A percentile compares a stretch with the other conserved stretches of the same genome.
Conservation (phyloP, 225 moss, liverwort and hornwort genomes). For the Sphagnum contortum region DNA sequence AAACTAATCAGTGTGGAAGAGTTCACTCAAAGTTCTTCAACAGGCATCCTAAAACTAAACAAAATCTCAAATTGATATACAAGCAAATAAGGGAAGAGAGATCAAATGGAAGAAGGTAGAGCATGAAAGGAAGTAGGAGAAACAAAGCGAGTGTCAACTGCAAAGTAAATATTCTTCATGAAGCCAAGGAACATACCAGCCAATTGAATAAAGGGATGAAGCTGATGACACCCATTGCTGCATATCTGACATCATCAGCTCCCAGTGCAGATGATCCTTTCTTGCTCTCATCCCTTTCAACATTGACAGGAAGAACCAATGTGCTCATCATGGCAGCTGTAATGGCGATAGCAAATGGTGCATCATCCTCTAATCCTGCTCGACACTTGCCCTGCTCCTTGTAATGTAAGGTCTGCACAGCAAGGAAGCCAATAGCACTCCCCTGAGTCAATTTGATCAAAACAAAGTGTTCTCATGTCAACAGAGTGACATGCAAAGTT, state of each 20-base stretch:
- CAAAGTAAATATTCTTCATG: too few relatives aligned
- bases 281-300: constrained; percentile 27
- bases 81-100: background rate
- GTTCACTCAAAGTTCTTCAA: too few relatives aligned
- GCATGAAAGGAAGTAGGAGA: too few relatives aligned
- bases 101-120: too few relatives aligned
- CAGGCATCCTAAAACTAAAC: background rate
- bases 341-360: constrained; percentile 46
- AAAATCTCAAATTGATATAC: background rate
- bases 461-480: too few relatives aligned
- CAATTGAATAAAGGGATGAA: constrained; percentile 98
- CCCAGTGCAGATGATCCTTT: constrained; percentile 62
- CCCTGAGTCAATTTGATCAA: too few relatives aligned
- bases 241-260: constrained; percentile 81
- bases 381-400: constrained; percentile 8
- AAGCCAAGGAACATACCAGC: constrained; percentile 47
- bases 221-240: constrained; percentile 96
- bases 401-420: too few relatives aligned
- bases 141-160: too few relatives aligned
- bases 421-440: too few relatives aligned
- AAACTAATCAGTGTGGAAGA: background rate
- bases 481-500: too few relatives aligned
- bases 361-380: constrained; percentile 33
- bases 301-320: constrained; percentile 43
- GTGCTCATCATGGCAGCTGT: constrained; percentile 37